A percentile compares a stretch with the other conserved stretches of the same genome.
Evolutionary conservation across 768 basidiomycete genomes (phyloP).

Genomic region (Mycena vitilis): DNA sequence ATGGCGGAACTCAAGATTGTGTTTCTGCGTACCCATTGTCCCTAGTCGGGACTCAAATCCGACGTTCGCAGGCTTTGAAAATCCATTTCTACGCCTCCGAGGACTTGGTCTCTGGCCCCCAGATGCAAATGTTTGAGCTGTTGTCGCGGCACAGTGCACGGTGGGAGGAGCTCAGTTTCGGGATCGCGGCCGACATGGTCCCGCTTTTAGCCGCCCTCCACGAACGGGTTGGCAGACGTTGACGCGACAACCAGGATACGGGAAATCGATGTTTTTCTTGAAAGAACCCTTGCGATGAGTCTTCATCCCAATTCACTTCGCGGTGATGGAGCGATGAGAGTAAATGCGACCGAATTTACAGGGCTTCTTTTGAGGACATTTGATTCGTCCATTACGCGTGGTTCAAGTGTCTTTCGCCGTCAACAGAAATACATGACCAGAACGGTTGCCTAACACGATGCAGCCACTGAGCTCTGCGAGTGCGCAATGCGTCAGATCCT

Average conservation of each 20-base stretch:
- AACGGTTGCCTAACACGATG: conserved; percentile 43
- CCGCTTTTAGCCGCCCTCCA: conserved; percentile 2
- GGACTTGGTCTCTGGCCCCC: background rate
- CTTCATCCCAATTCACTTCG: too few relatives aligned
- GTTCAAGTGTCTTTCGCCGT: background rate
- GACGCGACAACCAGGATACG: too few relatives aligned
- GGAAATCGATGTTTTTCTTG: too few relatives aligned
- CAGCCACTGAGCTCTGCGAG: conserved; percentile 46
- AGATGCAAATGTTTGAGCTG: conserved; percentile 1
- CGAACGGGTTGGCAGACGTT: too few relatives aligned
- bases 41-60: conserved; percentile 2
- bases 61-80: background rate
- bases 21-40: background rate
- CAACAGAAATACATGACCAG: conserved; percentile 36
- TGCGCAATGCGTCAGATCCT: conserved; percentile 46
- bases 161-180: conserved; percentile 16
- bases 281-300: too few relatives aligned
- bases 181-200: background rate
- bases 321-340: too few relatives aligned
- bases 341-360: too few relatives aligned
- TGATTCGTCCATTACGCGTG: background rate
- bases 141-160: conserved; percentile 1
- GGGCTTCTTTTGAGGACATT: background rate
- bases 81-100: conserved; percentile 3
- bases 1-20: too few relatives aligned